Base-by-base conservation (phyloP, 2,329 filamentous ascomycete genomes). In the Fusarium lateritium region DNA sequence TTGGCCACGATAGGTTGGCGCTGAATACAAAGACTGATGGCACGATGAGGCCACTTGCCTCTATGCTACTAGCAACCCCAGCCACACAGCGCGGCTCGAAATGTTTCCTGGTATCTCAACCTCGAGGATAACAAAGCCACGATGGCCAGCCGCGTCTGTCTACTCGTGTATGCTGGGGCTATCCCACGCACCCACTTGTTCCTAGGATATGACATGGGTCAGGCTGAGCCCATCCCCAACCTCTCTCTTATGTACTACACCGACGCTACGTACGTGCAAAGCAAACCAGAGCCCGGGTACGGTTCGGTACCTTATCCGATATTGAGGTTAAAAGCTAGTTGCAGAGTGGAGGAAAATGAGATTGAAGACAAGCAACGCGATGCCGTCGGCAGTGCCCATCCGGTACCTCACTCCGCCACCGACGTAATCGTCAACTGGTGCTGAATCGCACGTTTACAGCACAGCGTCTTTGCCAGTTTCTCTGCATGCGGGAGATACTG, bases 341-440 rank as follows among this genome's bases (percentile, higher is more conserved):
- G 22, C 55, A 38, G 43, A 39, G 40, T 31, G 39, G 46, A 59
- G 56, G 43, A 40, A 70, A 58, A 62, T 53, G 55, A 70, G 56
- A 53, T 36, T 42, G 34, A 36, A 31, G 24, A 24, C 24, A 24
- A 47, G 51, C 52, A 60, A 56, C 19, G 43, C 40, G 61, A 71
- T 75, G 73, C 73, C 73, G 73, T 55, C 73, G 73, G 73, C 73
- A 75, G 49, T 51, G 45, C 57, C 55, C 49, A 67, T 67, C 63
- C 65, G 73, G 71, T 56, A 70, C 51, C 58, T 57, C 43, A 45
- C 45, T 33, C 73, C 65, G 73, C 73, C 73, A 75, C 73, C 73
- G 71, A 75, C 73, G 73, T 73, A 75, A 75, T 67, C 38, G 31
- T 22, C 56, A 54, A 40, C 42, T 54, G 40, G 51, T 44, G 33